Base-by-base conservation (phyloP, 2,329 filamentous ascomycete genomes). In the Hypoxylon sp. region DNA sequence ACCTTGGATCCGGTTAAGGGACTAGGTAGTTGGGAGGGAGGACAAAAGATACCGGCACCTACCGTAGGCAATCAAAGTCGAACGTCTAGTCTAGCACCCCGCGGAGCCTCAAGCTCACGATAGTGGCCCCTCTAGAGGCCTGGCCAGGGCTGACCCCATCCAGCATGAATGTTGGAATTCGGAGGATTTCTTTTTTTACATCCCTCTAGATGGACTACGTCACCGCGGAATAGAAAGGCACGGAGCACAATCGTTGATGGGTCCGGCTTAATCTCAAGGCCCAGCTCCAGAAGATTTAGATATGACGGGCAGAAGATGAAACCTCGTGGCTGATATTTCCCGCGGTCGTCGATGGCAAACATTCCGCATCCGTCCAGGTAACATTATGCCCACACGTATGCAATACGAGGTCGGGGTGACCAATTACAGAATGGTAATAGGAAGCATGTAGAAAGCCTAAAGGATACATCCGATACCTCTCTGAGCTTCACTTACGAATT, bases 281-380 rank as follows among this genome's bases (percentile, higher is more conserved):
- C 49, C 11, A 53, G 23, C 41, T 43, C 55, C 25, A 58, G 21
- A 30, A 36, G 34, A 51, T 58, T 48, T 56, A 70, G 51, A 64
- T 65, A 63, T 64, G 64, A 69, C 60, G 65, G 46, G 36, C 61
- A 68, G 64, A 13, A 67, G 57, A 62, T 67, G 67, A 60, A 64
- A 69, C 64, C 53, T 62, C 55, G 50, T 67, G 52, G 61, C 55
- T 45, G 62, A 55, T 65, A 60, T 60, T 65, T 49, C 48, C 36
- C 36, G 51, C 50, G 45, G 45, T 34, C 13, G 49, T 32, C 32
- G n/a, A 63, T 48, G 59, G 52, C 45, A 48, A 63, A 63, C 60
- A 59, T 64, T 56, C 60, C 46, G 48, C 56, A 38, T 32, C 30
- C 30, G 55, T 38, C 17, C 13, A 17, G 34, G 9, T 43, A 43